Base-by-base conservation (phyloP, 176 grass and related monocot genomes). In the Pharus latifolius region DNA sequence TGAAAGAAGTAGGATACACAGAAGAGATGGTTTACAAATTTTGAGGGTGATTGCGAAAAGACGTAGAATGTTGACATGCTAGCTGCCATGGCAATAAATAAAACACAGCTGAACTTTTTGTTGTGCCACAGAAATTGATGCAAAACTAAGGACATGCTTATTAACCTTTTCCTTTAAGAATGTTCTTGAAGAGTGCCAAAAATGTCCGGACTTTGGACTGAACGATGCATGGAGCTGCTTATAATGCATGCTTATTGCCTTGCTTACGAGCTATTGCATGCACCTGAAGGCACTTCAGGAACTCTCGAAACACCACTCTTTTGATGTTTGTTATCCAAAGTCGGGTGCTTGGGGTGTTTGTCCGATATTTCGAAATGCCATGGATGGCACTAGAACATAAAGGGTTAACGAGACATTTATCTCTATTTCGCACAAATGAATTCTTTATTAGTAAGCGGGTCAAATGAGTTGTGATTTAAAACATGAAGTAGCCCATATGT, bases 11-110 rank as follows among this genome's bases (percentile, higher is more conserved):
- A 32, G 89, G 89, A 74, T 98, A 98, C 80, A 85, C 86, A 0
- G 62, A 75, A 35, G 81, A 88, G 0, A 98, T 93, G 94, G 89
- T 98, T 42, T 98, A 93, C 84, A 98, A 93, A 73, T 93, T 98
- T 73, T 98, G 81, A 98, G n/a, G n/a, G 83, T 8, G 22, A 16
- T 7, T 17, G n/a, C 11, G 8, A 3, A 37, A 54, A 55, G 64
- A 80, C 55, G 42, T 32, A 80, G 70, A 7, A 19, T 4, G 10
- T 54, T 41, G 83, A 69, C 83, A 65, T 79, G 31, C 61, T 30
- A 68, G 40, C 70, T 63, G 23, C 47, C 38, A 31, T 47, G 15
- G 35, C 45, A 69, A 18, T 54, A 27, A 85, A 69, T 85, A 61
- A 74, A 60, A 65, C 46, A 26, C 35, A 47, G 29, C 62, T 18